Percentiles rank a stretch among this genome's conserved stretches.
Conservation (phyloP, 345 rosid species). For the Balakata baccata region DNA sequence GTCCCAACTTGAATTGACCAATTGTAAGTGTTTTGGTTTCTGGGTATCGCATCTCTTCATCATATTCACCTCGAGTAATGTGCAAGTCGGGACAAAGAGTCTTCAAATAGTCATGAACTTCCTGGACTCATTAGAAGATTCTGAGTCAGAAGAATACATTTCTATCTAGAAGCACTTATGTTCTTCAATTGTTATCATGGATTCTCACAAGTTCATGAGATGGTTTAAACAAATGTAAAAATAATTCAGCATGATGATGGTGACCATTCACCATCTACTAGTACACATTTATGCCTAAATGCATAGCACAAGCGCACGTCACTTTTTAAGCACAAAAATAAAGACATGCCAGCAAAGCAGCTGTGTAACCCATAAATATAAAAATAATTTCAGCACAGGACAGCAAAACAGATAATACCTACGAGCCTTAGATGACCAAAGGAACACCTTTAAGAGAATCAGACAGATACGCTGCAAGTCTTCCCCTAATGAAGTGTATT, state of each 20-base stretch:
- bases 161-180: neutral
- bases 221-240: neutral
- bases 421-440: neutral
- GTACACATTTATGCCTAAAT: neutral
- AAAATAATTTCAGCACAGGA: neutral
- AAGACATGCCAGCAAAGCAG: neutral
- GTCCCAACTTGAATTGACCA: slow-evolving; percentile 90
- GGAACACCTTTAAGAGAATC: neutral
- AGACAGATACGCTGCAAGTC: neutral
- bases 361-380: neutral
- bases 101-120: slow-evolving; percentile 92
- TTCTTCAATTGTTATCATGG: no score
- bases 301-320: neutral
- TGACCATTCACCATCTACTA: no score
- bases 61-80: slow-evolving; percentile 80
- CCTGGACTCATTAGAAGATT: slow-evolving; percentile 41
- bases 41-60: slow-evolving; percentile 75
- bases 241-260: neutral
- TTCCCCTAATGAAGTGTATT: no score
- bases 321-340: neutral
- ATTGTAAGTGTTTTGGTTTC: slow-evolving; percentile 83
- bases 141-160: slow-evolving; percentile 4
- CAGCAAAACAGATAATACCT: neutral
- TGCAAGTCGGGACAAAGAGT: slow-evolving; percentile 87
- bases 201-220: no score